Evolutionary conservation across 106 monocot genomes (phyloP), one percentile per base, ranked within the genome.

Genomic region (Dactylorhiza incarnata): DNA sequence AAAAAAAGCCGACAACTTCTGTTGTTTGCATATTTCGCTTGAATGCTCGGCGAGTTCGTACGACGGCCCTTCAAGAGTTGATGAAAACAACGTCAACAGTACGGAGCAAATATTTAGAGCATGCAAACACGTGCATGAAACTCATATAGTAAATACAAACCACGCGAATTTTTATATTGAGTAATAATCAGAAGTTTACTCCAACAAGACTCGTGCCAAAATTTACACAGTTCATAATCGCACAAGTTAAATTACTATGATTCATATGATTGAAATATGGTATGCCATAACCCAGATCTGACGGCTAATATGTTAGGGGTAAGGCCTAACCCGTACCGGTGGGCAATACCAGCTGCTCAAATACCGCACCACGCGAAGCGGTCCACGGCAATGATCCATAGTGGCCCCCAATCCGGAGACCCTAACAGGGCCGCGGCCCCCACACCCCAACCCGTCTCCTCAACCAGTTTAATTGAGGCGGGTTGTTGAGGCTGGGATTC

Each of bases 1-100:
- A 80, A 97, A 93, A 77, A 91, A 99, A 47, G 94, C 61, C 67
- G 83, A 85, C 46, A 99, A 84, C 23, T 94, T 99, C 44, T 81
- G 83, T 43, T 94, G 94, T 67, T 91, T 94, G 56, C 71, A 53
- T 50, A 47, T 76, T 85, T 77, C 85, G 69, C 49, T 68, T 5
- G 69, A 44, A 70, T 68, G 73, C 66, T 89, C 84, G 47, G 68
- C 56, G 43, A 99, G 75, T 81, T 85, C 85, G 74, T 99, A 99
- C 12, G 89, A 86, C 80, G 76, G 70, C 76, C 86, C 96, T 97
- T 77, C 11, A 69, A 69, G 63, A 84, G 68, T 47, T 61, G 16
- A 80, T n/a, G 45, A 76, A 53, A 45, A 75, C 49, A 49, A 14
- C 2, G 2, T 65, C 65, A 29, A 12, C 26, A 14, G 17, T 65